Conservation (phyloP, 1,284 basidiomycete species). For the Cutaneotrichosporon dermatis region DNA sequence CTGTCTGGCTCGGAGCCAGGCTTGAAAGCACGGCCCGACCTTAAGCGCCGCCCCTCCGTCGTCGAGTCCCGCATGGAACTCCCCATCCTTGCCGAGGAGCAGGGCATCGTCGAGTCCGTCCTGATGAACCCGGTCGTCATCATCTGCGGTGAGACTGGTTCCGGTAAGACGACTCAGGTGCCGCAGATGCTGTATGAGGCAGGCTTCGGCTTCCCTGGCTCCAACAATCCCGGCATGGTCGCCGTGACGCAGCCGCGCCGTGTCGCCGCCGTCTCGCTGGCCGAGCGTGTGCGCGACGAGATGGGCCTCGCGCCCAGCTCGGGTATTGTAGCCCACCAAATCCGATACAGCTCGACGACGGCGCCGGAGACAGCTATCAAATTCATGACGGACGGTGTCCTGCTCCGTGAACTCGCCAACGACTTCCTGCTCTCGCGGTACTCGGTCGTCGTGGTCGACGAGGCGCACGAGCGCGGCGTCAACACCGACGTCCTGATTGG, state of each 20-base stretch:
- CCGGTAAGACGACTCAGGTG: slow-evolving; percentile 97
- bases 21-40: slow-evolving; percentile 55
- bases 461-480: slow-evolving; percentile 96
- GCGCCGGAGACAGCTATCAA: slow-evolving; percentile 87
- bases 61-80: slow-evolving; percentile 72
- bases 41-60: slow-evolving; percentile 68
- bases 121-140: slow-evolving; percentile 73
- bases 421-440: slow-evolving; percentile 90
- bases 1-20: slow-evolving; percentile 18
- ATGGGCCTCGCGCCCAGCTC: slow-evolving; percentile 64
- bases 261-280: slow-evolving; percentile 96
- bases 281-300: slow-evolving; percentile 83
- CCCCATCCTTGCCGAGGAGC: slow-evolving; percentile 90
- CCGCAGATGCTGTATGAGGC: slow-evolving; percentile 91
- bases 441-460: slow-evolving; percentile 91
- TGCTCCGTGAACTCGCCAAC: slow-evolving; percentile 83
- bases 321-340: slow-evolving; percentile 86
- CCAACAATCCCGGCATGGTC: slow-evolving; percentile 97
- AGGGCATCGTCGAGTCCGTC: slow-evolving; percentile 88
- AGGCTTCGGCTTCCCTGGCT: slow-evolving; percentile 80
- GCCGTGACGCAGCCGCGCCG: slow-evolving; percentile 96
- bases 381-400: slow-evolving; percentile 99
- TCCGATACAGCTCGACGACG: slow-evolving; percentile 92
- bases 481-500: slow-evolving; percentile 98
- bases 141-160: slow-evolving; percentile 83